Conservation (phyloP, 257 asterid species). For the Solanum rostratum region DNA sequence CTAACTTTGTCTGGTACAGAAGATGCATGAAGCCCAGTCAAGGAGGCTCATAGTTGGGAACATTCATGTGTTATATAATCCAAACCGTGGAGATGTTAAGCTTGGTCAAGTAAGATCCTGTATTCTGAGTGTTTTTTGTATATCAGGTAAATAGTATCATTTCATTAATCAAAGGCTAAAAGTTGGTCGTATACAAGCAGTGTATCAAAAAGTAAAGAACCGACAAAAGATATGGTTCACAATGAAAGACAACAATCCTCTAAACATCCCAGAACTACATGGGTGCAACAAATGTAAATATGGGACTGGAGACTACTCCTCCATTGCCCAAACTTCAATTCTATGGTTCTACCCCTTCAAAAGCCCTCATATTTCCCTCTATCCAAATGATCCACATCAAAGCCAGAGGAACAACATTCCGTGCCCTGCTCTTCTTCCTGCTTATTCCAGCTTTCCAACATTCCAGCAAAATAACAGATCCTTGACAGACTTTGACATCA, state of each 20-base stretch:
- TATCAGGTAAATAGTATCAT: neutral
- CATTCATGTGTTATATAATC: constrained; percentile 29
- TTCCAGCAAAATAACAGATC: neutral
- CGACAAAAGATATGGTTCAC: neutral
- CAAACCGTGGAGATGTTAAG: constrained; percentile 26
- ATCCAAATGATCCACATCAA: neutral
- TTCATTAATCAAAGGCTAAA: neutral
- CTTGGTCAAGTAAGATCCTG: constrained; percentile 27
- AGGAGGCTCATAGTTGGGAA: constrained; percentile 25
- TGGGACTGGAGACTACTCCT: neutral
- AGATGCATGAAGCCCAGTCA: constrained; percentile 18
- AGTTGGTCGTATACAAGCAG: neutral
- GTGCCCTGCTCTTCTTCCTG: neutral
- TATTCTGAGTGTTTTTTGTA: neutral
- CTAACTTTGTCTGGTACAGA: constrained; percentile 22
- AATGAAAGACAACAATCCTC: neutral
- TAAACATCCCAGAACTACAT: neutral
- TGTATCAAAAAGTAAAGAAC: neutral
- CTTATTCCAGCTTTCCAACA: neutral
- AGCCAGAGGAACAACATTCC: neutral
- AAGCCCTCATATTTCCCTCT: neutral
- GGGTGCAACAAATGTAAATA: neutral
- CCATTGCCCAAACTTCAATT: neutral
- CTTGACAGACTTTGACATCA: neutral
- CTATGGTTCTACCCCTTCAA: neutral